Conservation (phyloP, 1,284 basidiomycete genomes). For the Marasmius fiardii region DNA sequence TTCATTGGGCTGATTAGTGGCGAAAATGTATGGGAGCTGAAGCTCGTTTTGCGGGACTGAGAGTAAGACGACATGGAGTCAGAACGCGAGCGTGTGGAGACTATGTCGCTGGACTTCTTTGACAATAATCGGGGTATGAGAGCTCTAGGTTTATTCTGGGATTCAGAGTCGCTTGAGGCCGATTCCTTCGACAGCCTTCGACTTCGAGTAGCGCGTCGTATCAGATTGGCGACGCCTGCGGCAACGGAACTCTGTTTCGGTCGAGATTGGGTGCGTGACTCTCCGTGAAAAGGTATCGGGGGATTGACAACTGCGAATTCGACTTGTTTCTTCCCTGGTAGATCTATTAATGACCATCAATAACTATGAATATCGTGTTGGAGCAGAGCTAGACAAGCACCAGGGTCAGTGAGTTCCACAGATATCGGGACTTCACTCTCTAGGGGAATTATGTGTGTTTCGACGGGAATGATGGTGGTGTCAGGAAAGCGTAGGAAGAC, state of each 20-base stretch:
- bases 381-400: background rate
- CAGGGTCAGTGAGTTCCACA: background rate
- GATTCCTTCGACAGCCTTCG: conserved; percentile 28
- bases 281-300: conserved; percentile 7
- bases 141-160: conserved; percentile 26
- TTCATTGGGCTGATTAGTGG: conserved; percentile 4
- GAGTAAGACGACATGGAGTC: conserved; percentile 15
- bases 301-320: conserved; percentile 10
- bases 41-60: conserved; percentile 10
- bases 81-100: conserved; percentile 19
- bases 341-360: background rate
- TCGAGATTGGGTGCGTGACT: conserved; percentile 17
- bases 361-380: too few species aligned
- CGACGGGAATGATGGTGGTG: conserved; percentile 24
- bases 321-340: conserved; percentile 15
- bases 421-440: conserved; percentile 1
- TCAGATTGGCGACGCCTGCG: conserved; percentile 51
- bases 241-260: conserved; percentile 43
- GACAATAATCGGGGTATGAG: conserved; percentile 36
- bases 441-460: conserved; percentile 25
- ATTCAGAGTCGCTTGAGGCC: conserved; percentile 28
- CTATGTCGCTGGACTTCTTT: conserved; percentile 33
- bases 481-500: conserved; percentile 38
- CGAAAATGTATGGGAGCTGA: conserved; percentile 11
- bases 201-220: conserved; percentile 47